Base-by-base conservation (phyloP, 768 basidiomycete species). In the Tylopilus cervinicoccineus region DNA sequence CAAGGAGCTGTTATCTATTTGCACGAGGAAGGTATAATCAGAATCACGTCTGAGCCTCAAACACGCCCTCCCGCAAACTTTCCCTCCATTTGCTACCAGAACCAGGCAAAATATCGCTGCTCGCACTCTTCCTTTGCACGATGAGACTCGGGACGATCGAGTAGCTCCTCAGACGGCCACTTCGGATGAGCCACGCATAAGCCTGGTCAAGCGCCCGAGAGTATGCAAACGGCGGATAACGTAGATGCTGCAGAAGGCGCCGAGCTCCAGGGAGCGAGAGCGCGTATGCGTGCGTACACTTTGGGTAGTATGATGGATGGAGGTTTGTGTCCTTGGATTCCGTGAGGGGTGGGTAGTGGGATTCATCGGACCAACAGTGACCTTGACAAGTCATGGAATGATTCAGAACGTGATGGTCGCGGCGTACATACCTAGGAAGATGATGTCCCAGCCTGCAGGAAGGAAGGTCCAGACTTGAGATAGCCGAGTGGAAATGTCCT, bases 351-450 rank as follows among this genome's bases (percentile, higher is more conserved):
- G 76, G 70, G 31, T 76, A 65, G 48, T 60, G 62, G 2, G 77
- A 66, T 64, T 90, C 86, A 50, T 87, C 71, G 19, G 85, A 87
- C 87, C 87, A 88, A 58, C 86, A 89, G 55, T 89, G 84, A 7
- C 88, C 87, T 88, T 53, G 45, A 41, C 9, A 10, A 13, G 17
- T 45, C 16, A 28, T n/a, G 13, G 20, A 39, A 39, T 23, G 26
- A 42, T 56, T 50, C 32, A 27, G 28, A 38, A 37, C 29, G 39
- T 8, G 17, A 38, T 32, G 26, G 45, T 6, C 6, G 10, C 14
- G 28, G 9, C 19, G 33, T 40, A 57, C 74, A 37, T 54, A 82
- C 86, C 86, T 53, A 89, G 66, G 54, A 84, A 86, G 16, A 89
- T 75, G 20, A 88, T 75, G 54, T 88, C 87, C 87, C 87, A 89